Conservation (phyloP, 2,329 filamentous ascomycete genomes). For the Xylaria sp. region DNA sequence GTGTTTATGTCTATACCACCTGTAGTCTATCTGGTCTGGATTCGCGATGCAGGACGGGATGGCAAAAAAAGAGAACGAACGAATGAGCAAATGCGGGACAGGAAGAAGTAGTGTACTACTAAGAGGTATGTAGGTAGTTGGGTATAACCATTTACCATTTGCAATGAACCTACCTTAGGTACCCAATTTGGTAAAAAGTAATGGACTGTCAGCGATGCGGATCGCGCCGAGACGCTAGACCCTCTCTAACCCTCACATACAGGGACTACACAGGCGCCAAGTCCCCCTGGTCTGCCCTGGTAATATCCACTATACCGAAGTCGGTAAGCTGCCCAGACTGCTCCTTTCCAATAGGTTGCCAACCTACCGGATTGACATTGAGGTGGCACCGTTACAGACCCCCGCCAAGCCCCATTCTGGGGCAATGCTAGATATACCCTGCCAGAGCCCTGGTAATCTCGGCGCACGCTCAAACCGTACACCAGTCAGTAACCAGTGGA, state of each 20-base stretch:
- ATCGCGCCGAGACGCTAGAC: conserved; percentile 17
- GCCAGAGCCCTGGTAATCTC: too few relatives aligned
- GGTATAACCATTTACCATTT: background rate
- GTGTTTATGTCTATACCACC: background rate
- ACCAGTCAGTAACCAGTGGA: too few relatives aligned
- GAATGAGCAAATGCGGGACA: background rate
- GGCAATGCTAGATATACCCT: background rate
- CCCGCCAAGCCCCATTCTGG: background rate
- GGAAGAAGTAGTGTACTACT: background rate
- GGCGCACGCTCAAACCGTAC: too few relatives aligned
- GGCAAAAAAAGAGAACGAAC: conserved; percentile 10
- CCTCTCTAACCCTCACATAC: too few relatives aligned
- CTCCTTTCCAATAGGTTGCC: conserved; percentile 9
- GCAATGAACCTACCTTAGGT: background rate
- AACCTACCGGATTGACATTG: background rate
- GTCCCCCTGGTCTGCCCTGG: background rate
- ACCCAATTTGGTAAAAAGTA: background rate
- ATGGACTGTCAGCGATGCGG: background rate
- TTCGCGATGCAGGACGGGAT: background rate
- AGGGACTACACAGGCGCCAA: background rate
- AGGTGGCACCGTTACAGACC: background rate
- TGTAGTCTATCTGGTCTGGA: background rate
- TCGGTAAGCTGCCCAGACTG: background rate
- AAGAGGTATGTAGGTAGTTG: too few relatives aligned
- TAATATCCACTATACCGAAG: background rate